These are phyloP conservation scores for Austroboletus novae-zelandiae DNA, from an alignment of 1,284 basidiomycete species.

Conservation along the genomic window DNA sequence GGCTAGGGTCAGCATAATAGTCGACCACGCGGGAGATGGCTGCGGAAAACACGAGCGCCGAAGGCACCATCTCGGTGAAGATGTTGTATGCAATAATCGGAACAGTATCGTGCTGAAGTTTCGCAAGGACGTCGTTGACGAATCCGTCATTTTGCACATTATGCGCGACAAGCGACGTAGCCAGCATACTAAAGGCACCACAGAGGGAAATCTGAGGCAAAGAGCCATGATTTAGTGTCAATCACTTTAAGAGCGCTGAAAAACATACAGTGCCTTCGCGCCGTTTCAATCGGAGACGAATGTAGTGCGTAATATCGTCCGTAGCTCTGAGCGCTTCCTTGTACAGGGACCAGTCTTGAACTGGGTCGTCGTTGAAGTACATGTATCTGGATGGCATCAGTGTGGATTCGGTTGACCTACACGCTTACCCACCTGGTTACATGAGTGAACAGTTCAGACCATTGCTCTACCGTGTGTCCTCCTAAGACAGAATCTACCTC, in stretches of 20 bases:
- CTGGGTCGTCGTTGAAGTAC: conserved; percentile 54
- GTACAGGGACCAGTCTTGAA: conserved; percentile 58
- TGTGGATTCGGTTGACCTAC: not conserved
- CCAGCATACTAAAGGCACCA: conserved; percentile 19
- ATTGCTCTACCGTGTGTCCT: conserved; percentile 47
- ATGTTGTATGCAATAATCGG: conserved; percentile 29
- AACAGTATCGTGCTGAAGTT: not conserved
- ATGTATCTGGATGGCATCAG: conserved; percentile 47
- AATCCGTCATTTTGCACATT: conserved; percentile 27
- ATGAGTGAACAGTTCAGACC: conserved; percentile 51
- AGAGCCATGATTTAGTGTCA: not conserved
- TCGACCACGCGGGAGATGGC: conserved; percentile 59
- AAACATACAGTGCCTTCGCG: conserved; percentile 25
- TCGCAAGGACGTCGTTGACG: conserved; percentile 15
- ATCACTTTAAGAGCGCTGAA: not conserved
- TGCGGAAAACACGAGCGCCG: conserved; percentile 52
- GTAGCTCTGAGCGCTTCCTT: conserved; percentile 43
- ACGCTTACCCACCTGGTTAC: conserved; percentile 44
- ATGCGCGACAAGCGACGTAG: conserved; percentile 21
- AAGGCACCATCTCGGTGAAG: conserved; percentile 50
- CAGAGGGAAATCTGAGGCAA: conserved; percentile 18
- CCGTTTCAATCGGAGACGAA: conserved; percentile 39
- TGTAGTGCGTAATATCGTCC: conserved; percentile 38
- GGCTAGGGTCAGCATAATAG: conserved; percentile 54
- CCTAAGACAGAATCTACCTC: conserved; percentile 44